Evolutionary conservation across 129 eudicot species (phyloP).

Genomic region (Saposhnikovia divaricata): DNA sequence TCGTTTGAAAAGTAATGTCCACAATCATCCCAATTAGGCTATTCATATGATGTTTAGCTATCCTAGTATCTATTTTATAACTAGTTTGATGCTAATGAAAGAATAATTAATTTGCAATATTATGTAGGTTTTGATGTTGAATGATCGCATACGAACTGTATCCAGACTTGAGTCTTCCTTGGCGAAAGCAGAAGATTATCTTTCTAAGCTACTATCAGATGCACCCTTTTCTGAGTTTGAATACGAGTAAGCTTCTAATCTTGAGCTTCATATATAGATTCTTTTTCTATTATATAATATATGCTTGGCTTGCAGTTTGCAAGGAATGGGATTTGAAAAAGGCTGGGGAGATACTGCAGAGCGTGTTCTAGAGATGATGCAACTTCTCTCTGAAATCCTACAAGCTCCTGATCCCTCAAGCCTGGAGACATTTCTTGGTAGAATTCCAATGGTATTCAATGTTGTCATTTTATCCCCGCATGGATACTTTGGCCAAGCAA

Average conservation of each 20-base stretch:
- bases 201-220: conserved; percentile 66
- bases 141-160: conserved; percentile 67
- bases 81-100: background rate
- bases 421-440: conserved; percentile 79
- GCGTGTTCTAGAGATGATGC: conserved; percentile 71
- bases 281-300: background rate
- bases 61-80: background rate
- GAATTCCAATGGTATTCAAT: conserved; percentile 93
- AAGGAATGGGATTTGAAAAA: conserved; percentile 95
- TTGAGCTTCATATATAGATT: background rate
- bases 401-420: conserved; percentile 98
- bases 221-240: conserved; percentile 78
- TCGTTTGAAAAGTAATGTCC: background rate
- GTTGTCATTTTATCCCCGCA: conserved; percentile 89
- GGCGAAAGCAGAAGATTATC: conserved; percentile 82
- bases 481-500: conserved; percentile 98
- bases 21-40: background rate
- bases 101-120: background rate
- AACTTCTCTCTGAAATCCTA: conserved; percentile 82
- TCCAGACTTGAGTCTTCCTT: conserved; percentile 62
- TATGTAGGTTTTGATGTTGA: conserved; percentile 79
- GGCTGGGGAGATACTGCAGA: conserved; percentile 98
- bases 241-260: conserved; percentile 44
- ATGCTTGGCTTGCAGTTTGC: conserved; percentile 46
- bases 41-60: background rate